phyloP scores from a whole-genome alignment of 345 rosid species.

The Schrenkiella parvula region DNA sequence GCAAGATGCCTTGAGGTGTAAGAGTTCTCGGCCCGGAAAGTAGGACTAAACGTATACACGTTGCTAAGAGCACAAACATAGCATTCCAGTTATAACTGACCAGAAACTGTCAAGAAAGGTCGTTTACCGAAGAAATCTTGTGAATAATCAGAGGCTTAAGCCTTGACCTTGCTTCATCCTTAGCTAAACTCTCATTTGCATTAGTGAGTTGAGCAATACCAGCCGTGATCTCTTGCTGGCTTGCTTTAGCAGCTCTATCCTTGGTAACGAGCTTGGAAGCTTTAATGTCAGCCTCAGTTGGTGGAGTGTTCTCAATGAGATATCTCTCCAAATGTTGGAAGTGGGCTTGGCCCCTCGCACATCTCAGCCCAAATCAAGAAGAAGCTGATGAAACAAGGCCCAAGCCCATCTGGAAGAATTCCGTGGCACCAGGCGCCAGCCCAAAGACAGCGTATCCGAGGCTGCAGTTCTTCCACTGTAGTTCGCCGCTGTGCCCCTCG shows the following conservation, averaged over 20 bases:
- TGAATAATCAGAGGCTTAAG: slow-evolving; percentile 38
- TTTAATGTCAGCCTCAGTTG: slow-evolving; percentile 65
- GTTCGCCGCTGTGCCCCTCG: too few relatives aligned
- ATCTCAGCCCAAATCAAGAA: too few relatives aligned
- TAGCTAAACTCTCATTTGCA: slow-evolving; percentile 55
- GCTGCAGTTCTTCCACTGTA: too few relatives aligned
- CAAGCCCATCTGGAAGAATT: too few relatives aligned
- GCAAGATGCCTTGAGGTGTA: slow-evolving; percentile 95
- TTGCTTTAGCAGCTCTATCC: slow-evolving; percentile 62
- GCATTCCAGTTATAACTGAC: slow-evolving; percentile 81
- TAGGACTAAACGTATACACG: slow-evolving; percentile 88
- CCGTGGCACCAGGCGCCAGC: too few relatives aligned
- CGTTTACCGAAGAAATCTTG: slow-evolving; percentile 49
- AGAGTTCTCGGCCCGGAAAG: slow-evolving; percentile 87
- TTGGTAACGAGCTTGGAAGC: slow-evolving; percentile 51
- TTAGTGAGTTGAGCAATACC: slow-evolving; percentile 46
- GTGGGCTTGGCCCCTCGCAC: too few relatives aligned
- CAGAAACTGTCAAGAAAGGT: slow-evolving; percentile 87
- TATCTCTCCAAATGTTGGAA: too few relatives aligned
- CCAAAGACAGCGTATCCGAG: too few relatives aligned
- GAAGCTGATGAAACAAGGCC: too few relatives aligned
- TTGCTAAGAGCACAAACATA: slow-evolving; percentile 69
- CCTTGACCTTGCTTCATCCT: slow-evolving; percentile 58
- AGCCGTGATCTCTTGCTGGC: slow-evolving; percentile 45
- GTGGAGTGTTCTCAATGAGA: too few relatives aligned